Evolutionary conservation across 345 rosid species (phyloP), one percentile per base, ranked within the genome.

Genomic region (Microcos paniculata): DNA sequence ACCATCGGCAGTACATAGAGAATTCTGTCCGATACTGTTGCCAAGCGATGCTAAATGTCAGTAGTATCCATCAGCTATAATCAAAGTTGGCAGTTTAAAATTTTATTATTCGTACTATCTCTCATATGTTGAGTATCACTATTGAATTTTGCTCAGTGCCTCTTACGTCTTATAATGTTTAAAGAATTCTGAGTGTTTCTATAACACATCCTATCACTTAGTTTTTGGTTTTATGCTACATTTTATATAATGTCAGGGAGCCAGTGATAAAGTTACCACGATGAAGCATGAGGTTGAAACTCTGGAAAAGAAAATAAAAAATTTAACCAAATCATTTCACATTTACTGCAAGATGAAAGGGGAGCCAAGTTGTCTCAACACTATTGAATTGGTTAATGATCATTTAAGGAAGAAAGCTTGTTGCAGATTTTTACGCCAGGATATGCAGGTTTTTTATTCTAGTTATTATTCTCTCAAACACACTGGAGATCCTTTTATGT

Each of bases 391-490:
- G 53, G 71, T 87, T 70, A 82, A 86, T 75, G 88, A 81, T 76
- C 76, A 81, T 42, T 77, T 89, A 62, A 86, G 85, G 85, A 89
- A 83, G 84, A 91, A 79, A 84, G 77, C 76, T 81, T 70, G 80
- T 73, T 84, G 81, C 86, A 87, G 90, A 82, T 70, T 75, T 46
- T 63, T 93, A 57, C 85, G 84, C 78, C 89, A 85, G 56, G 82
- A 87, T 82, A 80, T 89, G 70, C 91, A 86, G 97, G 99, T 93
- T 63, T 76, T 74, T 75, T 75, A 56, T 62, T 75, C 28, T 63
- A 67, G 30, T 49, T 62, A 45, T 70, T 73, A 62, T 78, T 77
- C 67, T 82, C 26, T 70, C 30, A 67, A 21, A 24, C 53, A 72
- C 70, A 70, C 61, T 57, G 26, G 57, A 21, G 30, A 64, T n/a